Evolutionary conservation across 331 rosid species (phyloP).

Genomic region (Rhamnella rubrinervis): DNA sequence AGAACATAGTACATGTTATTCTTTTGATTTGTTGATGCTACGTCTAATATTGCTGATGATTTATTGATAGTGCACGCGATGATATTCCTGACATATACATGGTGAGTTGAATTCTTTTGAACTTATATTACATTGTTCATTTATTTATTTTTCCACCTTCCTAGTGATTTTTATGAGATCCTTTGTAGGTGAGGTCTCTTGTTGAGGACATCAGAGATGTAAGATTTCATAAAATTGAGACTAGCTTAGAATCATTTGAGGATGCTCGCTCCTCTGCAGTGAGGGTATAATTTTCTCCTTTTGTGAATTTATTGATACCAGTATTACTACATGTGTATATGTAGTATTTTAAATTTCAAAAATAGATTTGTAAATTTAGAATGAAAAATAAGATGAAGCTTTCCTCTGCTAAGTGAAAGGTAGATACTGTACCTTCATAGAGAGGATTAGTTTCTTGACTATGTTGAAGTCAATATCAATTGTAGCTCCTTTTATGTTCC

Average conservation of each 20-base stretch:
- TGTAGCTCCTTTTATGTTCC: not conserved
- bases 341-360: no score
- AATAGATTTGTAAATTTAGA: no score
- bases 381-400: no score
- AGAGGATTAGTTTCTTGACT: not conserved
- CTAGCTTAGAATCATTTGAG: slow-evolving; percentile 76
- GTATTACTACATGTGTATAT: not conserved
- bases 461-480: no score
- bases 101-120: slow-evolving; percentile 54
- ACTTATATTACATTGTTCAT: slow-evolving; percentile 14
- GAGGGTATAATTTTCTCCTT: slow-evolving; percentile 50
- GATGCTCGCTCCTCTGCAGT: slow-evolving; percentile 87
- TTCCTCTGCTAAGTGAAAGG: not conserved
- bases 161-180: not conserved
- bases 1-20: slow-evolving; percentile 12
- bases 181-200: slow-evolving; percentile 74
- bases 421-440: not conserved
- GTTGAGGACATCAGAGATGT: slow-evolving; percentile 85
- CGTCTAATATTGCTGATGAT: slow-evolving; percentile 26
- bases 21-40: slow-evolving; percentile 7
- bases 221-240: slow-evolving; percentile 90
- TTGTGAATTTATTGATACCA: not conserved
- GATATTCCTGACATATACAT: slow-evolving; percentile 71
- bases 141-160: not conserved
- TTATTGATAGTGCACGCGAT: slow-evolving; percentile 66